Conservation (phyloP, 2,329 filamentous ascomycete genomes). For the Proliferodiscus dingleyae region DNA sequence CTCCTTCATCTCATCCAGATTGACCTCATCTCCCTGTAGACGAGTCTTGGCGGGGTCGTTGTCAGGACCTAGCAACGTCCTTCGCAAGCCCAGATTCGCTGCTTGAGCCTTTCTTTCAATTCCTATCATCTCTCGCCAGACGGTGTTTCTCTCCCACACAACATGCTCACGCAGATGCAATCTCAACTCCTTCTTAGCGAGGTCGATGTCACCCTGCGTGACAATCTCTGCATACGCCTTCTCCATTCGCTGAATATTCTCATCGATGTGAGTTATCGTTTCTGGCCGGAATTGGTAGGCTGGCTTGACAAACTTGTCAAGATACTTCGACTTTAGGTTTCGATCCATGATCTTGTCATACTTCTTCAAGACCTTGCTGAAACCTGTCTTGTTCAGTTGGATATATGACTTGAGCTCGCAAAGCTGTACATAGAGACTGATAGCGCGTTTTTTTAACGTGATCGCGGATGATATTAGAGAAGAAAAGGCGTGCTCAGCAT, state of each 20-base stretch:
- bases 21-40: constrained; percentile 79
- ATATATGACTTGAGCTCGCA: constrained; percentile 95
- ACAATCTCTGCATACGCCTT: constrained; percentile 74
- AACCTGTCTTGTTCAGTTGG: constrained; percentile 94
- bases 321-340: constrained; percentile 71
- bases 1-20: constrained; percentile 57
- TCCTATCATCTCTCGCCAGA: constrained; percentile 98
- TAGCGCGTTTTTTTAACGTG: constrained; percentile 86
- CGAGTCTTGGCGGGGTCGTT: constrained; percentile 62
- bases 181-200: constrained; percentile 79
- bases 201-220: constrained; percentile 70
- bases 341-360: constrained; percentile 94
- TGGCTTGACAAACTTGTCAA: constrained; percentile 66
- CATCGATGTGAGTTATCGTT: constrained; percentile 66
- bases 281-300: constrained; percentile 76
- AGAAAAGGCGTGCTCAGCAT: constrained; percentile 67
- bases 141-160: constrained; percentile 97
- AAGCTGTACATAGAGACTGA: constrained; percentile 82
- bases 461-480: constrained; percentile 68
- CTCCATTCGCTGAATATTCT: constrained; percentile 71
- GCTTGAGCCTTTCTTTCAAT: constrained; percentile 94
- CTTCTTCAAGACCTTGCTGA: constrained; percentile 95
- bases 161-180: constrained; percentile 93
- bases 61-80: constrained; percentile 73
- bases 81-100: constrained; percentile 75